Evolutionary conservation across 345 rosid species (phyloP), one percentile per base, ranked within the genome.

Genomic region (Rhodomyrtus tomentosa): DNA sequence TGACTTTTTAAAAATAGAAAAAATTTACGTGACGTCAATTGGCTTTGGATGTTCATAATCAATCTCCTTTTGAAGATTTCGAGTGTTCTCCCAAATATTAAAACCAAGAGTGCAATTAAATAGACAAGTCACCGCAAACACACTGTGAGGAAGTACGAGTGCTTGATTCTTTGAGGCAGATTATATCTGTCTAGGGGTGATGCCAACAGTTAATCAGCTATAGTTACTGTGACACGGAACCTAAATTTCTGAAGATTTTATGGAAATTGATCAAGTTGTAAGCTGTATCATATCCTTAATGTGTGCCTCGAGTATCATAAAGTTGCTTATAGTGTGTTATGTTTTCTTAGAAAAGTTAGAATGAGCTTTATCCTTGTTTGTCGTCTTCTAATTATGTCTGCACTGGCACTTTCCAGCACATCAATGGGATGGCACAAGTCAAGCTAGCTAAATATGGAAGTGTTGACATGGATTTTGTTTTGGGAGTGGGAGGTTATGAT

Each of bases 401-500:
- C 48, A 22, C 48, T 50, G 81, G 36, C 29, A 83, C 38, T 86
- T 82, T 50, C 38, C 91, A 93, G 95, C 91, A 89, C 87, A 92
- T 95, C 62, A 93, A 92, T 82, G 90, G 86, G 45, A 92, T 93
- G 91, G 98, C 96, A 82, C 95, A 91, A 55, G 87, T 93, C 81
- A 92, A 87, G 85, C 90, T 79, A 48, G 90, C 96, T 38, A 91
- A 92, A 85, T 90, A 87, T 85, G 95, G 98, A 83, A 88, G 87
- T 54, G 94, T 92, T 58, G 95, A 92, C 89, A 89, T 93, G 92
- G 96, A 93, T 85, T 95, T 92, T 88, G 96, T 95, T 51, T 83
- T 95, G 85, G 98, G 98, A 45, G 86, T 95, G 20, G 94, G 98
- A 82, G 98, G 95, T 85, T 93, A 93, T 84, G 96, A 95, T 90